Evolutionary conservation across 805 yeast genomes (phyloP).

Genomic region (Maudiozyma turicensis): DNA sequence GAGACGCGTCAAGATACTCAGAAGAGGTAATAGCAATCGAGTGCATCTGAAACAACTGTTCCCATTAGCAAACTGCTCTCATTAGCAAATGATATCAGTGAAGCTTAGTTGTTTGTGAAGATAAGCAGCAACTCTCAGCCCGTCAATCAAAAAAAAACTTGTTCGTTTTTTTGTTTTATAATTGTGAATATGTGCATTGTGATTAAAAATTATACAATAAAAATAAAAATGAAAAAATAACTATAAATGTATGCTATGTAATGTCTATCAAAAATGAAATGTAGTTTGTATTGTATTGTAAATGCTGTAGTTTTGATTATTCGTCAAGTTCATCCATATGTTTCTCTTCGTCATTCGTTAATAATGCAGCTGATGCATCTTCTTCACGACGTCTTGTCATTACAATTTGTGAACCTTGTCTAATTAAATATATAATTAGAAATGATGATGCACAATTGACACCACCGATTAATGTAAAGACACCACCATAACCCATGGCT

Average conservation of each 20-base stretch:
- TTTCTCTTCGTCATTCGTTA: neutral
- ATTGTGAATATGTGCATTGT: no score
- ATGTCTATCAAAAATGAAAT: neutral
- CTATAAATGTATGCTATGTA: neutral
- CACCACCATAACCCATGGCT: slow-evolving; percentile 60
- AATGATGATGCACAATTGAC: slow-evolving; percentile 28
- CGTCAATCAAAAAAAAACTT: no score
- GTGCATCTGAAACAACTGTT: no score
- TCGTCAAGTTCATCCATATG: neutral
- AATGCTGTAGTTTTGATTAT: neutral
- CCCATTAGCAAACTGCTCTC: no score
- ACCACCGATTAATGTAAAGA: slow-evolving; percentile 62
- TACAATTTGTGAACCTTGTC: slow-evolving; percentile 26
- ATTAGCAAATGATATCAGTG: no score
- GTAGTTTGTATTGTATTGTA: neutral
- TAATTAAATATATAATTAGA: slow-evolving; percentile 22
- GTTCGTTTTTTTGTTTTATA: no score
- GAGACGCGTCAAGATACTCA: no score
- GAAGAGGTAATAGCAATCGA: no score
- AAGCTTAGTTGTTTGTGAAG: no score
- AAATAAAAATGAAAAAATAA: no score
- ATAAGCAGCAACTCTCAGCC: no score
- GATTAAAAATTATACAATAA: no score
- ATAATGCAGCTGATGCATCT: neutral
- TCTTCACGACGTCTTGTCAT: slow-evolving; percentile 12